These are phyloP conservation scores for Puccinellia tenuiflora DNA, from an alignment of 176 grass and related monocot species.

Conservation along the genomic window DNA sequence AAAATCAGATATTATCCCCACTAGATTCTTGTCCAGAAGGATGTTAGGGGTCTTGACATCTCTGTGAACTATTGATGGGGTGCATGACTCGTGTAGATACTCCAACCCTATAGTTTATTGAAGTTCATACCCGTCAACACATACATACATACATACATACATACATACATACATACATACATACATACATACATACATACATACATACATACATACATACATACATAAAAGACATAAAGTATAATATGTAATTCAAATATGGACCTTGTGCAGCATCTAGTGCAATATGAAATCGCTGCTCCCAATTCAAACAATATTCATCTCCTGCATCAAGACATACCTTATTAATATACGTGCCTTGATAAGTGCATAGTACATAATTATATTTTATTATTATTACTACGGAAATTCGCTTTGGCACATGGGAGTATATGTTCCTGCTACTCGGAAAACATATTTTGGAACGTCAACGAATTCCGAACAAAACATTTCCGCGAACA, in stretches of 20 bases:
- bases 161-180: no score
- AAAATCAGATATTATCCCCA: constrained; percentile 24
- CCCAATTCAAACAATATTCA: not conserved
- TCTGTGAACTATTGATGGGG: constrained; percentile 21
- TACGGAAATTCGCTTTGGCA: no score
- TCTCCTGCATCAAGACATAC: not conserved
- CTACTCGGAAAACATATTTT: no score
- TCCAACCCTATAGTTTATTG: not conserved
- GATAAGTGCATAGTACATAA: not conserved
- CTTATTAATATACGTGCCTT: not conserved
- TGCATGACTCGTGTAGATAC: constrained; percentile 20
- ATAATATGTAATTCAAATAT: not conserved
- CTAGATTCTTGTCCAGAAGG: constrained; percentile 23
- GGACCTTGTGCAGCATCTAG: constrained; percentile 37
- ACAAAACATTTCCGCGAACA: no score
- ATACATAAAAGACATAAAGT: not conserved
- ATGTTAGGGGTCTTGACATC: constrained; percentile 32
- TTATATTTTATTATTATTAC: no score
- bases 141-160: not conserved
- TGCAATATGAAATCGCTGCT: constrained; percentile 28
- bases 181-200: no score
- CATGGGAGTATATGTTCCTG: no score
- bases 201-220: no score
- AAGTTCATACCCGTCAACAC: not conserved
- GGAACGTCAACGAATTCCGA: no score